Conservation (phyloP, 192 early-diverging fungal species). For the Anaeromyces robustus region DNA sequence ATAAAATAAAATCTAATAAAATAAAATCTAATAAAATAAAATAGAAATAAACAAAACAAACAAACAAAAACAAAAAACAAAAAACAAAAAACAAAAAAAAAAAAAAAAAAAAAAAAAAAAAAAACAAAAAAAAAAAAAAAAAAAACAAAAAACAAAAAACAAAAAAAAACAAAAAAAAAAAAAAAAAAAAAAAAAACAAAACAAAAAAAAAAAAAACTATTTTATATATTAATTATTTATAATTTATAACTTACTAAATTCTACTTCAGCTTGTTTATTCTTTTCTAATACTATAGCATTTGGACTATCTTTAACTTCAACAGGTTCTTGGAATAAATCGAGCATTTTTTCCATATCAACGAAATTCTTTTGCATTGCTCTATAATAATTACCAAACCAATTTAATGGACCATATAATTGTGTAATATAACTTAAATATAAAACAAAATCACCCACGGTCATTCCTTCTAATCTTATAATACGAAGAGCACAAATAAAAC, state of each 20-base stretch:
- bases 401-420: conserved; percentile 84
- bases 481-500: conserved; percentile 67
- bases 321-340: conserved; percentile 38
- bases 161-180: too few species aligned
- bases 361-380: conserved; percentile 83
- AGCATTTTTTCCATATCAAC: conserved; percentile 98
- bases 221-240: too few species aligned
- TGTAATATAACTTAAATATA: conserved; percentile 70
- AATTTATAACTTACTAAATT: conserved; percentile 50
- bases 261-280: conserved; percentile 33
- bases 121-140: too few species aligned
- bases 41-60: conserved; percentile 4
- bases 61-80: not conserved
- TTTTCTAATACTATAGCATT: conserved; percentile 39
- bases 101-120: conserved; percentile 9
- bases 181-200: too few species aligned
- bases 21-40: too few species aligned
- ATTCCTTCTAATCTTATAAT: conserved; percentile 47
- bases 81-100: conserved; percentile 1
- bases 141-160: too few species aligned
- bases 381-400: conserved; percentile 84
- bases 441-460: conserved; percentile 71
- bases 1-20: too few species aligned
- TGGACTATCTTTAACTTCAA: conserved; percentile 46
- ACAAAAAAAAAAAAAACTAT: too few species aligned